Percentiles rank a stretch among this genome's conserved stretches.
phyloP scores from a whole-genome alignment of 2,329 filamentous ascomycete species.

The Parasarocladium wereldwijsianum region DNA sequence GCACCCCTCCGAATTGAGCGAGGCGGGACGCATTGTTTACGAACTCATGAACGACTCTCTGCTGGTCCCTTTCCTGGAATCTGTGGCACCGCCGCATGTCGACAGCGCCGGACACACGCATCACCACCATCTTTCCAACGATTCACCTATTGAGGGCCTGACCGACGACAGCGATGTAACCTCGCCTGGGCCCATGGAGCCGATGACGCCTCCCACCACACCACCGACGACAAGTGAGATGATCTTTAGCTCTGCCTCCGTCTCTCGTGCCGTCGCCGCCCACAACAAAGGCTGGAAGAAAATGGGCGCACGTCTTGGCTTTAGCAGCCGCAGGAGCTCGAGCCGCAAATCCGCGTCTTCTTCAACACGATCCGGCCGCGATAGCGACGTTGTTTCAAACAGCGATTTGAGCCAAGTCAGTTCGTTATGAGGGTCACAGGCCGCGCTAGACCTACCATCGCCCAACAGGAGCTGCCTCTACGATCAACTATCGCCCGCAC shows the following conservation, averaged over 20 bases:
- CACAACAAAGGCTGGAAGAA: conserved; percentile 50
- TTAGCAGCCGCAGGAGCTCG: conserved; percentile 33
- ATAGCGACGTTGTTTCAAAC: conserved; percentile 19
- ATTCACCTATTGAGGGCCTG: conserved; percentile 34
- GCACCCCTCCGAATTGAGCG: conserved; percentile 59
- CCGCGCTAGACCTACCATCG: conserved; percentile 25
- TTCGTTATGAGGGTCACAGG: conserved; percentile 43
- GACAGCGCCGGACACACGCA: conserved; percentile 20
- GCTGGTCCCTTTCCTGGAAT: conserved; percentile 78
- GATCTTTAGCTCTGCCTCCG: conserved; percentile 31
- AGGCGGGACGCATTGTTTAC: conserved; percentile 76
- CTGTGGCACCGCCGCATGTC: conserved; percentile 25
- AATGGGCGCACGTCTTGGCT: conserved; percentile 44
- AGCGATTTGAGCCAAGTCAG: conserved; percentile 20
- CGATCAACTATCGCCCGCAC: conserved; percentile 3
- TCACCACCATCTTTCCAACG: conserved; percentile 10
- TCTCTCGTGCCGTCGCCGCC: conserved; percentile 38
- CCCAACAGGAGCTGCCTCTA: conserved; percentile 26
- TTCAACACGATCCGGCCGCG: conserved; percentile 25
- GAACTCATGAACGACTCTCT: conserved; percentile 98
- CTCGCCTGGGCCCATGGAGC: conserved; percentile 41
- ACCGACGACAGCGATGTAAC: conserved; percentile 53
- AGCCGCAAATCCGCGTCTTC: conserved; percentile 27
- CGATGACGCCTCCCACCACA: conserved; percentile 61
- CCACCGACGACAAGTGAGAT: conserved; percentile 46